phyloP scores from a whole-genome alignment of 352 stramenopile genomes.

The Globisporangium solare region DNA sequence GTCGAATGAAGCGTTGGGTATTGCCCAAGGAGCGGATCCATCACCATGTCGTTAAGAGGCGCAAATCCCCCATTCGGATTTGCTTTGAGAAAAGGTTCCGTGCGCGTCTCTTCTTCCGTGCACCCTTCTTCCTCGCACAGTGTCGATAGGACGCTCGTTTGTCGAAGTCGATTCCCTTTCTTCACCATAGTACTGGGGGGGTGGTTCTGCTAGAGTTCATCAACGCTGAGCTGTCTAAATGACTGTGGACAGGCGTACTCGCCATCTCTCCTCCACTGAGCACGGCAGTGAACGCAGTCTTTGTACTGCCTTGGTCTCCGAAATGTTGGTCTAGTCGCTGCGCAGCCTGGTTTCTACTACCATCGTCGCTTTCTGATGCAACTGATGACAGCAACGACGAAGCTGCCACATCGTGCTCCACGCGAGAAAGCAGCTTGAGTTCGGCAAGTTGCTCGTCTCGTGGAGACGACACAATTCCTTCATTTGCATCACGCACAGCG shows the following conservation, averaged over 20 bases:
- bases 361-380: not conserved
- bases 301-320: not conserved
- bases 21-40: not conserved
- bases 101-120: not conserved
- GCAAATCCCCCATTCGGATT: not conserved
- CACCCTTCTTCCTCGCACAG: not conserved
- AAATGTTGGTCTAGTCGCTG: not conserved
- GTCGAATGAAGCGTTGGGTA: not conserved
- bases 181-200: not conserved
- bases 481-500: no score
- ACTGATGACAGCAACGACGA: not conserved
- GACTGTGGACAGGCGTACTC: not conserved
- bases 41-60: not conserved
- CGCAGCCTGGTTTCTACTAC: not conserved
- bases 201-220: no score
- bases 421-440: slow-evolving; percentile 38
- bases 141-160: not conserved
- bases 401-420: slow-evolving; percentile 16
- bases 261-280: not conserved
- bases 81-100: no score
- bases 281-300: not conserved
- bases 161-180: not conserved
- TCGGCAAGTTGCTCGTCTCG: slow-evolving; percentile 36
- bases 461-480: not conserved
- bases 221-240: not conserved